Conservation (phyloP, 2,329 filamentous ascomycete genomes). For the Neofusicoccum cordaticola region DNA sequence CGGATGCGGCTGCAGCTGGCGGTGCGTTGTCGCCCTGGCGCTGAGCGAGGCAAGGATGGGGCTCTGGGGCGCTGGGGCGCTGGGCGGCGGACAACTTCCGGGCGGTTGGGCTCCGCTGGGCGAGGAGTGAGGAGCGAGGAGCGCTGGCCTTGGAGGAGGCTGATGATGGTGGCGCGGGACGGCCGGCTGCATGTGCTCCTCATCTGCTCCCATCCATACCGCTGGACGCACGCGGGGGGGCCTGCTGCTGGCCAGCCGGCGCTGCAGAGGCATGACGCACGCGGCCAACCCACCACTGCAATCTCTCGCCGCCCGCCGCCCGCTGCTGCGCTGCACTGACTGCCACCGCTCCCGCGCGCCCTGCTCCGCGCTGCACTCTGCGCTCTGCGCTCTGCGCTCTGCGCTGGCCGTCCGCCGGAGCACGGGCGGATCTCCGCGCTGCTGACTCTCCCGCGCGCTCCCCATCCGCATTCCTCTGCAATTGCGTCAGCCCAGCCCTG, state of each 20-base stretch:
- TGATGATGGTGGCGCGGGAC: conserved; percentile 6
- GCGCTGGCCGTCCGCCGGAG: background rate
- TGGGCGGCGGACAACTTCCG: background rate
- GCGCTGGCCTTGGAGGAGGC: background rate
- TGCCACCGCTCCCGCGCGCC: background rate
- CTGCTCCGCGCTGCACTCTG: background rate
- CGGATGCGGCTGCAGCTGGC: background rate
- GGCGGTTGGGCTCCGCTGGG: background rate
- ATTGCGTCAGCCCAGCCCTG: background rate
- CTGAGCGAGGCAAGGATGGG: conserved; percentile 1
- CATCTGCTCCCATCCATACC: background rate
- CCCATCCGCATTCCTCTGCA: background rate
- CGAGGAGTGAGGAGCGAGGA: background rate
- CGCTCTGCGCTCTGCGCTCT: background rate
- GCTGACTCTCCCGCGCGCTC: background rate
- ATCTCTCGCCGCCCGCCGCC: background rate
- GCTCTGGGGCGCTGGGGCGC: background rate
- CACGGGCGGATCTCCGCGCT: conserved; percentile 10
- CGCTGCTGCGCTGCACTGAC: background rate
- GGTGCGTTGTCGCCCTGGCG: conserved; percentile 9
- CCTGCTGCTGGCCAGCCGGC: background rate
- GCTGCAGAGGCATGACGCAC: background rate
- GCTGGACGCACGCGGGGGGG: background rate
- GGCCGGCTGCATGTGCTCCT: conserved; percentile 7
- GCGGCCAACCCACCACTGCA: background rate